Base-by-base conservation (phyloP, 495 filamentous ascomycete genomes). In the Thozetella sp. region DNA sequence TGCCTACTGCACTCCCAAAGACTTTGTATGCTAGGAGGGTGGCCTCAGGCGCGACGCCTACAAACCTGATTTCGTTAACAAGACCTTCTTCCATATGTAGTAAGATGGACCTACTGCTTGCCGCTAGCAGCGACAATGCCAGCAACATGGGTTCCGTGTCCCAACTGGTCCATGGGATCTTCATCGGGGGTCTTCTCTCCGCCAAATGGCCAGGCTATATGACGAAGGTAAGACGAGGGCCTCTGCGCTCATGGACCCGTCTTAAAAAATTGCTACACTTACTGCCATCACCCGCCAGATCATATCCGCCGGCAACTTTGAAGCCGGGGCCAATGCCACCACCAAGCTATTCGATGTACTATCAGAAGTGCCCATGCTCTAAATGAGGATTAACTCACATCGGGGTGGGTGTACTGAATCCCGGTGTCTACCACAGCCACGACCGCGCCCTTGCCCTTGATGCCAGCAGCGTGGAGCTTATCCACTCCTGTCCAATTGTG, bases 11-110 rank as follows among this genome's bases (percentile, higher is more conserved):
- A 40, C 55, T 62, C 46, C 71, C 67, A 53, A 77, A 70, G 50
- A 80, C 72, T 52, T 78, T 79, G 45, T 80, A 82, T 2, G 67
- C 64, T 22, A 68, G 67, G 15, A 82, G 48, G 12, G 71, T 80
- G 20, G 75, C 77, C 57, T 77, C 73, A 4, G 79, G 79, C 9
- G 78, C 79, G 25, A 82, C 79, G 22, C 78, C 76, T 11, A 70
- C 66, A 56, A 79, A 37, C 77, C 26, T 68, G 12, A 56, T 46
- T 25, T 59, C 15, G 55, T n/a, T 58, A 25, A 9, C 19, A 17
- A 4, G 17, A 15, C 25, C 51, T 25, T 26, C 25, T 15, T 15
- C 23, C 26, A 25, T 17, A 22, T 53, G 17, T 22, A 26, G 48
- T 37, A 37, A 6, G 6, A 37, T 6, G n/a, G n/a, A n/a, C n/a